Conservation (phyloP, 345 rosid genomes). For the Gynandropsis gynandra region DNA sequence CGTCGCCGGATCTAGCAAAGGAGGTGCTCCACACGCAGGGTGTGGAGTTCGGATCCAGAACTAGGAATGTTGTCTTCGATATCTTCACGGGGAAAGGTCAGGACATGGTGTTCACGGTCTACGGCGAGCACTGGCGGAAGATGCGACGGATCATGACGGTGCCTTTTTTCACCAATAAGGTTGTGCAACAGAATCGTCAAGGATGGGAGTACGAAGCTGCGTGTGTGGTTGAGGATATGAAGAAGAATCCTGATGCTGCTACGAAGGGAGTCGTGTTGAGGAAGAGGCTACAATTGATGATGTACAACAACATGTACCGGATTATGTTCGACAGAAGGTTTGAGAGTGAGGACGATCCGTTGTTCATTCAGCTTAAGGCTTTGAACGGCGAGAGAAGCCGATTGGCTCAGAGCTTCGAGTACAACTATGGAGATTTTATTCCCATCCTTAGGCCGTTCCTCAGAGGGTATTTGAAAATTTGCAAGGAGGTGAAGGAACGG, state of each 20-base stretch:
- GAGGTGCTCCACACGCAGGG: slow-evolving; percentile 95
- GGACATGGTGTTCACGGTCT: slow-evolving; percentile 98
- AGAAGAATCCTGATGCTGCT: slow-evolving; percentile 64
- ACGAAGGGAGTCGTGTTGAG: slow-evolving; percentile 66
- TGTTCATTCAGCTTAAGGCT: slow-evolving; percentile 64
- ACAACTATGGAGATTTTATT: slow-evolving; percentile 92
- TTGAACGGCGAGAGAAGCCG: slow-evolving; percentile 94
- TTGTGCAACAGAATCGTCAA: slow-evolving; percentile 60
- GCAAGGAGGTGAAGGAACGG: slow-evolving; percentile 76
- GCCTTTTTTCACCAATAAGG: slow-evolving; percentile 92
- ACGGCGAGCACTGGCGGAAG: slow-evolving; percentile 99
- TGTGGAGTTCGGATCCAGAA: slow-evolving; percentile 88
- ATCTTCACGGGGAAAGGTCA: slow-evolving; percentile 97
- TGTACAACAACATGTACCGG: slow-evolving; percentile 95
- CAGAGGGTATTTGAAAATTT: slow-evolving; percentile 85
- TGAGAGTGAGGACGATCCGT: slow-evolving; percentile 82
- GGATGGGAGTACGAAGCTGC: slow-evolving; percentile 83
- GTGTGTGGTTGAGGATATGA: slow-evolving; percentile 62
- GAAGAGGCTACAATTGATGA: slow-evolving; percentile 75
- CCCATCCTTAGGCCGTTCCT: slow-evolving; percentile 90
- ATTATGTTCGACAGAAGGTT: slow-evolving; percentile 94
- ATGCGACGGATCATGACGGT: slow-evolving; percentile 99
- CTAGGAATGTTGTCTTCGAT: slow-evolving; percentile 90
- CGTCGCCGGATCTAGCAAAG: slow-evolving; percentile 78
- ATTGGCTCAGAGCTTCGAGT: slow-evolving; percentile 92